Base-by-base conservation (phyloP, 768 basidiomycete genomes). In the Tulasnella sp. region DNA sequence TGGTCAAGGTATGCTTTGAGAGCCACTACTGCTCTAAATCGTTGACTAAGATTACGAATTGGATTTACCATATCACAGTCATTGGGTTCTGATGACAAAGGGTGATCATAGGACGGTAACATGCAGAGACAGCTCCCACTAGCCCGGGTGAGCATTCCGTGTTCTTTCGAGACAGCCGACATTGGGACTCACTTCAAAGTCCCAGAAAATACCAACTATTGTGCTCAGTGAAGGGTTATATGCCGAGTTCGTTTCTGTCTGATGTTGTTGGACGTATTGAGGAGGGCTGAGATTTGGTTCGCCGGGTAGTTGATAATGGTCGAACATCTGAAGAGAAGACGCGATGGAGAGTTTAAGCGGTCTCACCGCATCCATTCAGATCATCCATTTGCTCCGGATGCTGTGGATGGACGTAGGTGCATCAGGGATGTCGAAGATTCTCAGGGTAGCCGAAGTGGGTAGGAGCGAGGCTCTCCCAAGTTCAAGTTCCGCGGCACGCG, bases 1-100 rank as follows among this genome's bases (percentile, higher is more conserved):
- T 27, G 88, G 80, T 80, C 88, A 52, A 89, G 83, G 83, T 91
- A 91, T 9, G 89, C 89, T 81, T 88, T 89, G 85, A 91, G 90
- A 0, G 86, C 48, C 1, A 73, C 56, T 16, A 79, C 52, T 8
- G 36, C 4, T 27, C 79, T 74, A 34, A 52, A 79, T 1, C 18
- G 38, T 9, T 75, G 74, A 18, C 75, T 74, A 1, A 75, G 34
- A 39, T n/a, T 21, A 8, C 79, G 79, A 24, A 79, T 56, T n/a
- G 52, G 42, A 24, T 79, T 73, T 9, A 6, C 44, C 14, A 58
- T 48, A 19, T 52, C 73, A 36, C 75, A 79, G 24, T 74, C 79
- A 19, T 75, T 75, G n/a, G 76, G n/a, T 48, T 78, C 85, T 31
- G 85, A 82, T n/a, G 87, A 83, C 27, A 85, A 46, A n/a, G 73